Base-by-base conservation (phyloP, 176 grass and related monocot genomes). In the Tillandsia leiboldiana region DNA sequence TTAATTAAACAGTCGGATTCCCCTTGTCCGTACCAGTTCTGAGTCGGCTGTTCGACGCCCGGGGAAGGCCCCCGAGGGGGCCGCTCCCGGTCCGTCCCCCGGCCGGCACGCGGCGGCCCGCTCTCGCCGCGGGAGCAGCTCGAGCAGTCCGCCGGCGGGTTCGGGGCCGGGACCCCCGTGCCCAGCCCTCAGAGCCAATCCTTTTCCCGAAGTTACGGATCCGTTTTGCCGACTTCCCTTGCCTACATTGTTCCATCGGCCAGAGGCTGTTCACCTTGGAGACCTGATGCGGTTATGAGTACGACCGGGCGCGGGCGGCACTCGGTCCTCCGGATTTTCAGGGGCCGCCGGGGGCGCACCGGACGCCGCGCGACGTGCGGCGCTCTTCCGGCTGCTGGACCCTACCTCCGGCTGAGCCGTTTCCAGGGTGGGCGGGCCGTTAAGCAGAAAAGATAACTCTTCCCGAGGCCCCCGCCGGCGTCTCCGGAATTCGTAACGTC, bases 371-470 rank as follows among this genome's bases (percentile, higher is more conserved):
- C 62, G 79, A 85, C 68, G 79, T 90, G 87, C 79, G 79, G 83
- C 79, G 83, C 87, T 90, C 87, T 86, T 90, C 73, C 73, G 70
- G 18, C 80, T 73, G 66, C 77, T 86, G 70, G 77, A 87, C 84
- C 84, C 77, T 87, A 87, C 84, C 84, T 87, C 71, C 71, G 81
- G 77, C 74, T 87, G 71, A 87, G 76, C 78, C 75, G 71, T 73
- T 87, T 84, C 84, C 64, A 82, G 74, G 84, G 78, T 87, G 70
- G 81, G 75, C 72, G 14, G 84, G 84, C 78, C 78, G 75, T 91
- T 91, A 87, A 91, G 78, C 68, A 84, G 72, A 91, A 87, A 87
- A 87, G 74, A 87, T 87, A 87, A 87, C 81, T 89, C 82, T 89
- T 89, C 82, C 79, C 78, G 75, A 70, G 79, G 82, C 71, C 78